Evolutionary conservation across 1,284 basidiomycete genomes (phyloP).

Genomic region (Porogramme epimiltina): DNA sequence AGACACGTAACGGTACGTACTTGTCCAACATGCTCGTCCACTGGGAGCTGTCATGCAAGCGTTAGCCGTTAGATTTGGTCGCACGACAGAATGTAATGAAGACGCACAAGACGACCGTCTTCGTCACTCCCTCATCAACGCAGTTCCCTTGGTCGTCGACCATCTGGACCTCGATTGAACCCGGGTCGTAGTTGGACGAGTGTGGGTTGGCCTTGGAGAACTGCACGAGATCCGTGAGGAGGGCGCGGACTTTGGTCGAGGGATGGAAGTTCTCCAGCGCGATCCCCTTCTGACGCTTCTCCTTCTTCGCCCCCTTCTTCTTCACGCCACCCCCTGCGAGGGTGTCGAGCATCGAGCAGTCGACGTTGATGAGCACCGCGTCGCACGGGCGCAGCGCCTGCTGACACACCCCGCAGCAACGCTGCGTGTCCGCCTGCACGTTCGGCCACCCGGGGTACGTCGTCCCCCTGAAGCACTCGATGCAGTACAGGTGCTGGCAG

Average conservation of each 20-base stretch:
- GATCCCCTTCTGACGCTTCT: slow-evolving; percentile 65
- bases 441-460: slow-evolving; percentile 83
- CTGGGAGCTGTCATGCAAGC: slow-evolving; percentile 76
- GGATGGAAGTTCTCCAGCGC: slow-evolving; percentile 65
- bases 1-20: slow-evolving; percentile 47
- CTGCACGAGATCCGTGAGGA: slow-evolving; percentile 74
- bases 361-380: slow-evolving; percentile 75
- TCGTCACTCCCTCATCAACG: slow-evolving; percentile 68
- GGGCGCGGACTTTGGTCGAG: slow-evolving; percentile 85
- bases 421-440: slow-evolving; percentile 53
- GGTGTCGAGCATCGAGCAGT: slow-evolving; percentile 41
- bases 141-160: slow-evolving; percentile 74
- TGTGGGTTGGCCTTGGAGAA: slow-evolving; percentile 81
- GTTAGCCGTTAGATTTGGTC: slow-evolving; percentile 4
- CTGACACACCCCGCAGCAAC: slow-evolving; percentile 79
- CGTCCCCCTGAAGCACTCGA: slow-evolving; percentile 76
- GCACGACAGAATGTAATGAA: background rate
- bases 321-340: slow-evolving; percentile 38
- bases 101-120: slow-evolving; percentile 92
- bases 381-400: slow-evolving; percentile 63
- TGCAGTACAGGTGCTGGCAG: slow-evolving; percentile 93
- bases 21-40: slow-evolving; percentile 97
- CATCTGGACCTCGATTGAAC: slow-evolving; percentile 69
- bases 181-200: slow-evolving; percentile 82
- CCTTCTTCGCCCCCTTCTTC: slow-evolving; percentile 68